phyloP scores from a whole-genome alignment of 2,329 filamentous ascomycete genomes.

The Exophiala aquamarina region DNA sequence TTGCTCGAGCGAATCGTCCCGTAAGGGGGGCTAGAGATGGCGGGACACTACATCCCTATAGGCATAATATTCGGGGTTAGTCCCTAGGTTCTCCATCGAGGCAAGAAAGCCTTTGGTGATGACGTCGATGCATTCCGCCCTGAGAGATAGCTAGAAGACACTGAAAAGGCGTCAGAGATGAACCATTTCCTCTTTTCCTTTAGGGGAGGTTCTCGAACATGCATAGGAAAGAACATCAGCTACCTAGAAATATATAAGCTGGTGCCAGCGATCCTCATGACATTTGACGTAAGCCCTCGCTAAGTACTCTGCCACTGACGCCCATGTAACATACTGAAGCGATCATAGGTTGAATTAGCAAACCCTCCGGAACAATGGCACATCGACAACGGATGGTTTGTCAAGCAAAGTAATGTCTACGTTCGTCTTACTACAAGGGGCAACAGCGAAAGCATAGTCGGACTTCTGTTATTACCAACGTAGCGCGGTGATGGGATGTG shows the following conservation, averaged over 20 bases:
- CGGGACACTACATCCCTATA: slow-evolving; percentile 28
- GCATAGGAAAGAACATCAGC: slow-evolving; percentile 29
- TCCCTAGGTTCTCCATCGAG: slow-evolving; percentile 43
- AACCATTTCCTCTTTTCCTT: slow-evolving; percentile 48
- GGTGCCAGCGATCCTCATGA: slow-evolving; percentile 23
- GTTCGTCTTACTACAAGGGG: too few species aligned
- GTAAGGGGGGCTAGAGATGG: slow-evolving; percentile 28
- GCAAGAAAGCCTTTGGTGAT: slow-evolving; percentile 40
- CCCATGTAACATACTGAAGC: too few species aligned
- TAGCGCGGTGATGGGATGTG: too few species aligned
- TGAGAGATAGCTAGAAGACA: slow-evolving; percentile 66
- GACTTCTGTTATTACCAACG: too few species aligned
- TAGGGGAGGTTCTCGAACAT: slow-evolving; percentile 51
- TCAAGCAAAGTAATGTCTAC: slow-evolving; percentile 20
- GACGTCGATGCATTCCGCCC: slow-evolving; percentile 48
- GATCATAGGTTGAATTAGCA: slow-evolving; percentile 13
- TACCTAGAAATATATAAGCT: slow-evolving; percentile 30
- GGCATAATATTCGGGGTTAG: slow-evolving; percentile 44
- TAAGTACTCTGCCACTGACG: background rate
- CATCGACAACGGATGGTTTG: slow-evolving; percentile 23
- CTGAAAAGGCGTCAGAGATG: slow-evolving; percentile 38
- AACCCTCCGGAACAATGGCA: slow-evolving; percentile 15
- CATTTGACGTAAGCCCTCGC: slow-evolving; percentile 14
- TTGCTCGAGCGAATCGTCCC: slow-evolving; percentile 36
- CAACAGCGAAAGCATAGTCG: too few species aligned